Evolutionary conservation across 371 early-diverging fungal genomes (phyloP).

Genomic region (Rhizopus microsporus): DNA sequence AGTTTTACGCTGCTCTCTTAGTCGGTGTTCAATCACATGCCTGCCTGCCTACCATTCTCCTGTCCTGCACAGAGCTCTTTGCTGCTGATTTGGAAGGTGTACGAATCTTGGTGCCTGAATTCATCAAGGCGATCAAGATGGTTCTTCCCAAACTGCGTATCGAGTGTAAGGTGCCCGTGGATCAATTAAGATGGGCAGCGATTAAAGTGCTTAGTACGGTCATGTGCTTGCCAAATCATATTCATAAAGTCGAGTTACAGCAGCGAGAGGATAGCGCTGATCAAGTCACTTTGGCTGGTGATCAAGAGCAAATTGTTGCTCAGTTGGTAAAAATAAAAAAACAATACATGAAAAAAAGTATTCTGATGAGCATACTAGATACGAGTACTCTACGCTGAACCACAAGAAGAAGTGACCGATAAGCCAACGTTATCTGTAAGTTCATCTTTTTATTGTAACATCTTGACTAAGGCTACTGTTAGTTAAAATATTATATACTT

Average conservation of each 20-base stretch:
- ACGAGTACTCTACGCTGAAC: constrained; percentile 56
- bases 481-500: constrained; percentile 72
- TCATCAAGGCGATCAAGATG: constrained; percentile 66
- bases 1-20: constrained; percentile 69
- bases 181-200: constrained; percentile 68
- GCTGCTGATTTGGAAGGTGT: constrained; percentile 69
- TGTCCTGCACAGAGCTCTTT: constrained; percentile 66
- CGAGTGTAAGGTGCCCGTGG: constrained; percentile 49
- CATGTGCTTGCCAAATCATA: constrained; percentile 75
- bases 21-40: constrained; percentile 62
- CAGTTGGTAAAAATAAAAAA: constrained; percentile 42
- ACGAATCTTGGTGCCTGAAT: constrained; percentile 72
- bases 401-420: constrained; percentile 30
- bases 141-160: constrained; percentile 63
- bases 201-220: constrained; percentile 67
- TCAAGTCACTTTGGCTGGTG: constrained; percentile 29
- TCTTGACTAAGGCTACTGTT: no score
- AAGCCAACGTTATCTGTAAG: constrained; percentile 50
- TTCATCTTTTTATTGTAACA: background rate
- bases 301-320: constrained; percentile 58
- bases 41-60: constrained; percentile 67
- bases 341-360: no score
- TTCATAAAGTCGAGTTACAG: constrained; percentile 61
- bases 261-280: constrained; percentile 51
- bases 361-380: constrained; percentile 29